phyloP scores from a whole-genome alignment of 176 grass and related monocot genomes.

The Zoysia japonica region DNA sequence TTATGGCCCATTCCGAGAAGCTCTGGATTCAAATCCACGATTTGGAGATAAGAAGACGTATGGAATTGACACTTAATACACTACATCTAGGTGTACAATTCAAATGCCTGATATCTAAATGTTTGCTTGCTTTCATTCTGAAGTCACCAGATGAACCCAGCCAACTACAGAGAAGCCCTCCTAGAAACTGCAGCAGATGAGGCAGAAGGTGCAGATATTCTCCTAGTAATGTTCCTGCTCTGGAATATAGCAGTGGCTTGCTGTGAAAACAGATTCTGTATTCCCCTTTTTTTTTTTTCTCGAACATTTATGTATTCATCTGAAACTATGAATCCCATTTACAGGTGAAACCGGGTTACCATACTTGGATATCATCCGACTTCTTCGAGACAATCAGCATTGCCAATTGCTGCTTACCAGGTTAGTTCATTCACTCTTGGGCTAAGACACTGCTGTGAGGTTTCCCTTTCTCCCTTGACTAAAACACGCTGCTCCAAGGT shows the following conservation, averaged over 20 bases:
- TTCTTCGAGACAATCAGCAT: slow-evolving; percentile 86
- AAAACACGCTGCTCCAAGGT: background rate
- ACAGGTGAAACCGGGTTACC: slow-evolving; percentile 97
- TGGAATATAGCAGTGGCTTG: slow-evolving; percentile 9
- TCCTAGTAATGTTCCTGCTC: slow-evolving; percentile 56
- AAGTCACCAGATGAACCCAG: slow-evolving; percentile 98
- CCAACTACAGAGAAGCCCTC: slow-evolving; percentile 96
- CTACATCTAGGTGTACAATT: slow-evolving; percentile 25
- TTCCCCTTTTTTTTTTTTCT: too few species aligned
- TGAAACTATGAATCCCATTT: slow-evolving; percentile 26
- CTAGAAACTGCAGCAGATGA: slow-evolving; percentile 87
- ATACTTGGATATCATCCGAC: slow-evolving; percentile 85
- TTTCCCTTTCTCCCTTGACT: background rate
- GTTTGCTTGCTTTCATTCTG: slow-evolving; percentile 22
- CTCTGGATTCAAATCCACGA: slow-evolving; percentile 93
- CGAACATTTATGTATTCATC: background rate
- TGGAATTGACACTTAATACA: slow-evolving; percentile 8
- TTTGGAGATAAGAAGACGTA: slow-evolving; percentile 99
- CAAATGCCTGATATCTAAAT: slow-evolving; percentile 37
- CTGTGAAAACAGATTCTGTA: background rate
- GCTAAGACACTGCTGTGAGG: background rate
- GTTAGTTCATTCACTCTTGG: slow-evolving; percentile 31
- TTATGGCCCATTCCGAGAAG: slow-evolving; percentile 96
- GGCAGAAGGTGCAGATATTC: slow-evolving; percentile 89
- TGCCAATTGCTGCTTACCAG: slow-evolving; percentile 98